Evolutionary conservation across 2,329 filamentous ascomycete genomes (phyloP).

Genomic region (Neospermospora avenae): DNA sequence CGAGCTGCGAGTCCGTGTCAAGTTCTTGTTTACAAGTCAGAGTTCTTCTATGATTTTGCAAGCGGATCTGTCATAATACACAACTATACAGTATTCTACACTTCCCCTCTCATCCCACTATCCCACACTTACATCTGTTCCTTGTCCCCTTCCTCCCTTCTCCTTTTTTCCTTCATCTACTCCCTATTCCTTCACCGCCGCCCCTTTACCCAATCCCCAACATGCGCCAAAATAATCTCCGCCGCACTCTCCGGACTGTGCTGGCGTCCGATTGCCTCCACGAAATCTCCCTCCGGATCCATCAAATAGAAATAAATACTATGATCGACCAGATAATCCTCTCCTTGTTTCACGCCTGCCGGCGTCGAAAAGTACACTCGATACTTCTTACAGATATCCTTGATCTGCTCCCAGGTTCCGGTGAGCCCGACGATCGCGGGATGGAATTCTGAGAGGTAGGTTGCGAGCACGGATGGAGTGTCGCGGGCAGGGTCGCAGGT

Average conservation of each 20-base stretch:
- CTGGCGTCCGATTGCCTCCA: constrained; percentile 92
- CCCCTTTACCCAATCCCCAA: constrained; percentile 61
- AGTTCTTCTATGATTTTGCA: too few relatives aligned
- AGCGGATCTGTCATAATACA: background rate
- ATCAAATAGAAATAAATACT: constrained; percentile 99
- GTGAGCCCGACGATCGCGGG: constrained; percentile 81
- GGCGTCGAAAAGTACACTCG: constrained; percentile 97
- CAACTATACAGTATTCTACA: constrained; percentile 2
- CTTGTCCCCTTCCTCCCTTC: background rate
- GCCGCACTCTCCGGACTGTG: constrained; percentile 86
- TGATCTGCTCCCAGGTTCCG: constrained; percentile 90
- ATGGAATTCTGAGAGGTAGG: constrained; percentile 91
- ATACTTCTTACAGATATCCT: constrained; percentile 91
- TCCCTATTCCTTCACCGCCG: background rate
- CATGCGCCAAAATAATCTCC: constrained; percentile 79
- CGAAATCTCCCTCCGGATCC: constrained; percentile 97
- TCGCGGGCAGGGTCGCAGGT: constrained; percentile 94
- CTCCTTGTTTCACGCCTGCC: constrained; percentile 78
- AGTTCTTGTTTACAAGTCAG: too few relatives aligned
- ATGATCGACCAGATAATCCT: constrained; percentile 97
- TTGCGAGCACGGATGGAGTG: constrained; percentile 77
- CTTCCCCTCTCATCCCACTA: background rate
- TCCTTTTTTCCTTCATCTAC: background rate
- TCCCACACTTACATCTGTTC: too few relatives aligned
- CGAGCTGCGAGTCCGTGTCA: too few relatives aligned